These are phyloP conservation scores for Crithidia sp. DNA, from an alignment of 208 protist species.

Conservation along the genomic window DNA sequence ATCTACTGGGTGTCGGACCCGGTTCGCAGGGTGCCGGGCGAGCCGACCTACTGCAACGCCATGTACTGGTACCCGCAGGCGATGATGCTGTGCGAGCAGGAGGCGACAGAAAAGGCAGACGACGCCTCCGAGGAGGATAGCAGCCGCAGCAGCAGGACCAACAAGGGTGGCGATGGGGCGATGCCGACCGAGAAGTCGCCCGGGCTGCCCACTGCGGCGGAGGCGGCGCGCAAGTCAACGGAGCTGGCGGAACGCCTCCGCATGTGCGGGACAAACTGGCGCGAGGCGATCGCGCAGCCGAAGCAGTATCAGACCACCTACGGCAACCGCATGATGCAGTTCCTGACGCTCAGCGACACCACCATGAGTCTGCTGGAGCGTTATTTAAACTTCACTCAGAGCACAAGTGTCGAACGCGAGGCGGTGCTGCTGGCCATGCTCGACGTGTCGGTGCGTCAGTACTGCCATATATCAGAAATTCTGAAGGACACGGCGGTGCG, in stretches of 20 bases:
- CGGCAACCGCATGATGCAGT: slow-evolving; percentile 27
- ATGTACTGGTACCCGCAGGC: slow-evolving; percentile 32
- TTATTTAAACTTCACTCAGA: slow-evolving; percentile 16
- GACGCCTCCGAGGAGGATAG: background rate
- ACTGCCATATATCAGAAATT: slow-evolving; percentile 34
- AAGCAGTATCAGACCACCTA: slow-evolving; percentile 25
- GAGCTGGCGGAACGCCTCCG: slow-evolving; percentile 13
- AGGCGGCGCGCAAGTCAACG: slow-evolving; percentile 11
- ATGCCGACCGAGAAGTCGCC: background rate
- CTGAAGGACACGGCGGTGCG: slow-evolving; percentile 18
- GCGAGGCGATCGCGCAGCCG: slow-evolving; percentile 12
- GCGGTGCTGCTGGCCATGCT: slow-evolving; percentile 27
- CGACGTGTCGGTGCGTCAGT: slow-evolving; percentile 34
- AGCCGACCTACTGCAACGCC: slow-evolving; percentile 32
- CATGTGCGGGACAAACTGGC: slow-evolving; percentile 37
- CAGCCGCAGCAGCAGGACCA: background rate
- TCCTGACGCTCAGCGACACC: slow-evolving; percentile 18
- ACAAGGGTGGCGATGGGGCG: background rate
- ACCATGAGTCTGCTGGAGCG: background rate
- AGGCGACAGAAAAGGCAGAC: background rate
- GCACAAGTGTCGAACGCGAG: slow-evolving; percentile 11
- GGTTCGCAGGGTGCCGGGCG: slow-evolving; percentile 5
- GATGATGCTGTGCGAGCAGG: slow-evolving; percentile 12
- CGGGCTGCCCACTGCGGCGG: slow-evolving; percentile 1
- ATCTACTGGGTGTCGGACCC: slow-evolving; percentile 34